These are phyloP conservation scores for Alloteropsis semialata DNA, from an alignment of 176 grass and related monocot species.

Conservation along the genomic window DNA sequence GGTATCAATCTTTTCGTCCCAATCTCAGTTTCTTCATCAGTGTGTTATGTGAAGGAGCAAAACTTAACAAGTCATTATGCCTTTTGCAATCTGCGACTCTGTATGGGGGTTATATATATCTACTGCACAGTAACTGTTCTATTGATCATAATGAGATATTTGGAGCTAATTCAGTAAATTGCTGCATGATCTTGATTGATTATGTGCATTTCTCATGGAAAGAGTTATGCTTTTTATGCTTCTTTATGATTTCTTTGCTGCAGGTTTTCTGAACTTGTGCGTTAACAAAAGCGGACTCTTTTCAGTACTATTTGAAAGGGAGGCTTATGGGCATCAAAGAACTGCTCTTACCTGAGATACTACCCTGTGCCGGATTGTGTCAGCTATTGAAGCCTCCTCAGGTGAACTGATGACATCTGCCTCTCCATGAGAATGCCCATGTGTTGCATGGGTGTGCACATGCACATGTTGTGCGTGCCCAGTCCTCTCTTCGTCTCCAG, in stretches of 20 bases:
- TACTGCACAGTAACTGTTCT: not conserved
- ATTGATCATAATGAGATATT: conserved; percentile 8
- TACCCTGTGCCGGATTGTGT: conserved; percentile 75
- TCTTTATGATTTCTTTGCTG: conserved; percentile 7
- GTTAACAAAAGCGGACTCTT: not conserved
- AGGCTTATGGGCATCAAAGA: conserved; percentile 17
- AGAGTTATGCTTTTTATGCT: not conserved
- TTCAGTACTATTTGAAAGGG: conserved; percentile 7
- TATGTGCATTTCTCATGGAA: not conserved
- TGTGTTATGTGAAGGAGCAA: not conserved
- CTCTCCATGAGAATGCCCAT: conserved; percentile 55
- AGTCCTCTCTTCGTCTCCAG: conserved; percentile 11
- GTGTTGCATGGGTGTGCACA: conserved; percentile 41
- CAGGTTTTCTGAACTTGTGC: not conserved
- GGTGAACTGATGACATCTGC: conserved; percentile 13
- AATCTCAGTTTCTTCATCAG: not conserved
- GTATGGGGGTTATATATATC: not conserved
- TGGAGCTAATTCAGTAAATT: not conserved
- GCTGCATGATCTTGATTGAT: conserved; percentile 1
- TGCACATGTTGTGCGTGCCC: conserved; percentile 40
- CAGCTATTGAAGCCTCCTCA: conserved; percentile 52
- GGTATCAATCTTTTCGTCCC: conserved; percentile 16
- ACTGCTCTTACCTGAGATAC: conserved; percentile 76
- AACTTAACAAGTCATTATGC: not conserved
- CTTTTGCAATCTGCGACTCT: not conserved